These are phyloP conservation scores for Skeletonema grethae DNA, from an alignment of 108 stramenopile genomes.

Conservation along the genomic window DNA sequence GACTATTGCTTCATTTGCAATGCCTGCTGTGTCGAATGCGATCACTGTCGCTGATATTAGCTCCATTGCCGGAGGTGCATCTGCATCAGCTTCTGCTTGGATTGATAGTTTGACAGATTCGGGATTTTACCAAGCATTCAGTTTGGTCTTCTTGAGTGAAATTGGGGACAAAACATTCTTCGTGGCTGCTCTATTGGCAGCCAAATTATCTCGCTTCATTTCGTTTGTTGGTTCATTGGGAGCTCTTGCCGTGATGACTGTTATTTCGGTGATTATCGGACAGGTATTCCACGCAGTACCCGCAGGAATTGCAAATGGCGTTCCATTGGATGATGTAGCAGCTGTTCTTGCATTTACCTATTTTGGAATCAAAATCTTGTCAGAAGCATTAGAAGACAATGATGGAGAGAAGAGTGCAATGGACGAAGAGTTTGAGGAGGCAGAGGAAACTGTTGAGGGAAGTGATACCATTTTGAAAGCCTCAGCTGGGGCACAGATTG, in stretches of 20 bases:
- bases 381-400: slow-evolving; percentile 86
- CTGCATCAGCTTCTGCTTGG: slow-evolving; percentile 32
- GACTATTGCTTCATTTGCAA: slow-evolving; percentile 21
- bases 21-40: slow-evolving; percentile 47
- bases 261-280: slow-evolving; percentile 93
- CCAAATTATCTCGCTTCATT: slow-evolving; percentile 81
- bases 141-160: slow-evolving; percentile 97
- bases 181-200: slow-evolving; percentile 96
- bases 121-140: slow-evolving; percentile 90
- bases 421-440: slow-evolving; percentile 96
- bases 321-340: slow-evolving; percentile 92
- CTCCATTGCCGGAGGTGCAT: slow-evolving; percentile 24
- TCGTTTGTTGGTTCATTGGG: slow-evolving; percentile 92
- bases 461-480: slow-evolving; percentile 45
- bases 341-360: slow-evolving; percentile 94
- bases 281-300: slow-evolving; percentile 94
- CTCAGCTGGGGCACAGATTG: slow-evolving; percentile 61
- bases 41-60: slow-evolving; percentile 38
- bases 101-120: slow-evolving; percentile 67
- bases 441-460: slow-evolving; percentile 84
- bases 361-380: slow-evolving; percentile 96
- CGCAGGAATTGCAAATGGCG: slow-evolving; percentile 67
- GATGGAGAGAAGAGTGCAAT: slow-evolving; percentile 76
- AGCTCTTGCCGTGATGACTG: slow-evolving; percentile 95
- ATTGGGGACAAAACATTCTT: slow-evolving; percentile 99